Percentiles rank a stretch among this genome's conserved stretches.
Conservation (phyloP, 2,329 filamentous ascomycete species). For the Ustulina deusta region DNA sequence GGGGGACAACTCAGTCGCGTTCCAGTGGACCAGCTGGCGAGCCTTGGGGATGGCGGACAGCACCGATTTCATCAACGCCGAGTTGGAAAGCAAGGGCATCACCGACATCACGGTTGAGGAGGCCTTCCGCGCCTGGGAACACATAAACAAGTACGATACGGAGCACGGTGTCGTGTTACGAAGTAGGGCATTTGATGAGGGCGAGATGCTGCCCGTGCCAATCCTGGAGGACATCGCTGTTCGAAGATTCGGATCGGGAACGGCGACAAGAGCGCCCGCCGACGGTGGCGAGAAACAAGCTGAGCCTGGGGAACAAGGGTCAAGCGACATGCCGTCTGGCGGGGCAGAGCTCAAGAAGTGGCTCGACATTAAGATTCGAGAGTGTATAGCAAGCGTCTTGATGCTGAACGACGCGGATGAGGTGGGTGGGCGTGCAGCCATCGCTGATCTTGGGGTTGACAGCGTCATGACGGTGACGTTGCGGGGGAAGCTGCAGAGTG, state of each 20-base stretch:
- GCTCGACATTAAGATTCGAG: conserved; percentile 50
- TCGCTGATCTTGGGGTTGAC: conserved; percentile 56
- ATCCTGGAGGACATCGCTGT: conserved; percentile 50
- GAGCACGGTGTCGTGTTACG: conserved; percentile 56
- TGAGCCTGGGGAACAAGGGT: too few relatives aligned
- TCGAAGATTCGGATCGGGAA: conserved; percentile 16
- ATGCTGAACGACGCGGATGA: conserved; percentile 49
- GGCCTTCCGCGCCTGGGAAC: conserved; percentile 57
- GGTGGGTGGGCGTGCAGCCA: conserved; percentile 51
- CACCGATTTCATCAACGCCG: conserved; percentile 55
- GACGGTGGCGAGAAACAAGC: conserved; percentile 14
- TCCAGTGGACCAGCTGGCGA: conserved; percentile 59
- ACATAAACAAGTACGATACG: conserved; percentile 52
- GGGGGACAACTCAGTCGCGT: conserved; percentile 56
- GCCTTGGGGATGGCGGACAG: conserved; percentile 54
- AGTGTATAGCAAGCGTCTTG: conserved; percentile 52
- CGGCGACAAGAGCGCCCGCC: background rate
- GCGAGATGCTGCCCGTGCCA: conserved; percentile 46
- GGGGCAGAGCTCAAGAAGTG: conserved; percentile 49
- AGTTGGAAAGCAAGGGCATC: conserved; percentile 57
- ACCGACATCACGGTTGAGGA: conserved; percentile 57
- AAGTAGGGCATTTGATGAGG: conserved; percentile 48
- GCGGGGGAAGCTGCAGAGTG: conserved; percentile 52
- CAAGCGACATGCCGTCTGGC: conserved; percentile 24
- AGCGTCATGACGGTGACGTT: conserved; percentile 56